phyloP scores from a whole-genome alignment of 208 protist genomes.

The Eutreptiella sp. region DNA sequence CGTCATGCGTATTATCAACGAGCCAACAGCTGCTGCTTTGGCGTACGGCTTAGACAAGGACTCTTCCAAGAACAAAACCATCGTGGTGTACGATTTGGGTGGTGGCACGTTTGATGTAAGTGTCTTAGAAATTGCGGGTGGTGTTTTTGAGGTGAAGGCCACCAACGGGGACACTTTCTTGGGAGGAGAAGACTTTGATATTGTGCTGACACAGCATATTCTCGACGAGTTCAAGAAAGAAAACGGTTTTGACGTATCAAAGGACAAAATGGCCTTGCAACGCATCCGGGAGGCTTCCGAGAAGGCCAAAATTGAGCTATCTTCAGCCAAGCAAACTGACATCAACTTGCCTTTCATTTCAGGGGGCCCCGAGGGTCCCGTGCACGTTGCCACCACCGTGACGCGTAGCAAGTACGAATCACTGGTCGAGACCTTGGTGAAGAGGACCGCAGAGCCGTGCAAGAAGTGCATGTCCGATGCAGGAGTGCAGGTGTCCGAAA shows the following conservation, averaged over 20 bases:
- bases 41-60: constrained; percentile 97
- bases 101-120: constrained; percentile 98
- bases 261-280: constrained; percentile 88
- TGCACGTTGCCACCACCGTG: constrained; percentile 79
- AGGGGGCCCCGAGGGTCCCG: constrained; percentile 67
- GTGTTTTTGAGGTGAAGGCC: constrained; percentile 93
- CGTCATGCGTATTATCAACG: constrained; percentile 99
- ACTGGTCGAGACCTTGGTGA: constrained; percentile 67
- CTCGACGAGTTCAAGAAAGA: constrained; percentile 85
- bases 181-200: constrained; percentile 98
- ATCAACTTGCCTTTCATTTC: constrained; percentile 94
- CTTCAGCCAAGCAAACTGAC: constrained; percentile 70
- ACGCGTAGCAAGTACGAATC: constrained; percentile 83
- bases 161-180: constrained; percentile 98
- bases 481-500: constrained; percentile 61
- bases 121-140: constrained; percentile 86
- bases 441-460: constrained; percentile 71
- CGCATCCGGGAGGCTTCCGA: constrained; percentile 92
- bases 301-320: constrained; percentile 95
- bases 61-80: constrained; percentile 48
- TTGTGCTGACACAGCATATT: constrained; percentile 72
- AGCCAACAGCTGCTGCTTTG: constrained; percentile 98
- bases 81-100: constrained; percentile 73
- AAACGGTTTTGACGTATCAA: constrained; percentile 77
- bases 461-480: constrained; percentile 73